Conservation (phyloP, 306 rosid species). For the Quercus suber region DNA sequence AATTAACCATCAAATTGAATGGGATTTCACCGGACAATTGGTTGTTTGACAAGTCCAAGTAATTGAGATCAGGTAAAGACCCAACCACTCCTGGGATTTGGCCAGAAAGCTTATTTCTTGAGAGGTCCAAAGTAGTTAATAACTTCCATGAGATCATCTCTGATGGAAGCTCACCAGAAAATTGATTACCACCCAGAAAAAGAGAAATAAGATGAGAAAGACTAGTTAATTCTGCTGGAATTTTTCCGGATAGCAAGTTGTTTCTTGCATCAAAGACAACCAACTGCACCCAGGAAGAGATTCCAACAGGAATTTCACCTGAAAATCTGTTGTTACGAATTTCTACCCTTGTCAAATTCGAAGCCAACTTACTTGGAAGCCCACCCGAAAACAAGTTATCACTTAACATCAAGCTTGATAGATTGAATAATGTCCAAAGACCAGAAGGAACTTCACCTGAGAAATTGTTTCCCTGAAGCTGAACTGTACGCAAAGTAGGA, state of each 20-base stretch:
- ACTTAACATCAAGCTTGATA: constrained; percentile 56
- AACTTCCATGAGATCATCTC: constrained; percentile 58
- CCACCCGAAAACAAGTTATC: constrained; percentile 62
- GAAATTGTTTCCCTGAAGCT: constrained; percentile 49
- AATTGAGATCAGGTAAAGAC: constrained; percentile 47
- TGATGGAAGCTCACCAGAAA: constrained; percentile 69
- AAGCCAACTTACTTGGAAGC: constrained; percentile 51
- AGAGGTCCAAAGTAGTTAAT: constrained; percentile 52
- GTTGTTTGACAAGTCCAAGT: constrained; percentile 73
- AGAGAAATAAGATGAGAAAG: constrained; percentile 50
- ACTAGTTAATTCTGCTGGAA: constrained; percentile 55
- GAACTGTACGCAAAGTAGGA: constrained; percentile 37
- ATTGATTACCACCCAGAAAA: constrained; percentile 54
- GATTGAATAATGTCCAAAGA: constrained; percentile 53
- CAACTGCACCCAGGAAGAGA: constrained; percentile 39
- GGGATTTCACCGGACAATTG: constrained; percentile 74
- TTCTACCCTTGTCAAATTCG: constrained; percentile 58
- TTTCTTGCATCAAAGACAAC: constrained; percentile 64
- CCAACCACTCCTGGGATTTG: constrained; percentile 50
- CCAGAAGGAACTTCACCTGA: constrained; percentile 70
- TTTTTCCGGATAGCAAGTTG: constrained; percentile 59
- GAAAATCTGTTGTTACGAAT: constrained; percentile 62
- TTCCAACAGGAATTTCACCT: constrained; percentile 54
- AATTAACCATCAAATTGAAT: constrained; percentile 41
- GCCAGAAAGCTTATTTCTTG: constrained; percentile 67